A percentile compares a stretch with the other conserved stretches of the same genome.
Evolutionary conservation across 139 green algal species (phyloP).

Genomic region (Closterium sp.): DNA sequence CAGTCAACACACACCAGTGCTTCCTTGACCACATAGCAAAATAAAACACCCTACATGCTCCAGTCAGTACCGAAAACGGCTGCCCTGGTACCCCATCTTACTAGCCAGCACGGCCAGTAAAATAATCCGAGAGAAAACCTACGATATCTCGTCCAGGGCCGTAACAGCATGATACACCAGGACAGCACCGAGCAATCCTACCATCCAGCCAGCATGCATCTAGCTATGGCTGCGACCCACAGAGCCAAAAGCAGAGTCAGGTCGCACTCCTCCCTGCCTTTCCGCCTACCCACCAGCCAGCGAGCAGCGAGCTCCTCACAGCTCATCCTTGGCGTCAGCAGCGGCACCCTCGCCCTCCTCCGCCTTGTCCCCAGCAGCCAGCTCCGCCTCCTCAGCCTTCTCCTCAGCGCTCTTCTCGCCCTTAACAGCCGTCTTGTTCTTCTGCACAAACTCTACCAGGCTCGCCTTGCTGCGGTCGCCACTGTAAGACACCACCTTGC

Average conservation of each 20-base stretch:
- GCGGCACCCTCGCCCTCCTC: neutral
- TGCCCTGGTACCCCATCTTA: too few relatives aligned
- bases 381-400: slow-evolving; percentile 3
- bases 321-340: slow-evolving; percentile 5
- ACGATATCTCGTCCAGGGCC: too few relatives aligned
- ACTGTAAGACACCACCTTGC: slow-evolving; percentile 20
- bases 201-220: neutral
- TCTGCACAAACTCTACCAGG: slow-evolving; percentile 29
- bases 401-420: slow-evolving; percentile 2
- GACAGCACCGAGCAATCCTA: neutral
- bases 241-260: too few relatives aligned
- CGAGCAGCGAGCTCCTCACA: neutral
- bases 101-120: too few relatives aligned
- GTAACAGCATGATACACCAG: neutral
- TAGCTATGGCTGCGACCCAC: neutral
- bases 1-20: too few relatives aligned
- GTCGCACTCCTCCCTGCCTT: too few relatives aligned
- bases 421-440: slow-evolving; percentile 4
- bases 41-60: too few relatives aligned
- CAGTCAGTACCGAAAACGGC: too few relatives aligned
- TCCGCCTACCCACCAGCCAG: neutral
- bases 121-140: too few relatives aligned
- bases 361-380: slow-evolving; percentile 2
- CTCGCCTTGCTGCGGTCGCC: slow-evolving; percentile 19
- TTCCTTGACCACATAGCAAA: too few relatives aligned